phyloP scores from a whole-genome alignment of 1,139 yeast species.

The Zygoascus meyerae region DNA sequence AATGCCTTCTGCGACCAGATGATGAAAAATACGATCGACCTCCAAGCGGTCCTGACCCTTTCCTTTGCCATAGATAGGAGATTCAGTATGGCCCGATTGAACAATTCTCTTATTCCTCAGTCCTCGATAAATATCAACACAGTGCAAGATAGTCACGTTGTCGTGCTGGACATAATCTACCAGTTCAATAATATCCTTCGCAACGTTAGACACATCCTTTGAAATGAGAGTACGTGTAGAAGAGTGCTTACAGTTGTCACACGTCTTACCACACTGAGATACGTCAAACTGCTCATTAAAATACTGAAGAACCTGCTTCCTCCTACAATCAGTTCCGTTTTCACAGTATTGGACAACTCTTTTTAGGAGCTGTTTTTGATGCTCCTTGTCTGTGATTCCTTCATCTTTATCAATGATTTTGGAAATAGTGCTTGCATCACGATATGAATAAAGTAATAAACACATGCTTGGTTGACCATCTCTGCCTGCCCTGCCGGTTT shows the following conservation, averaged over 20 bases:
- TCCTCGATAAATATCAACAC: conserved; percentile 82
- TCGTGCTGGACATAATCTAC: conserved; percentile 52
- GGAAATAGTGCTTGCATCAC: conserved; percentile 45
- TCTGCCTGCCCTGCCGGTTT: conserved; percentile 93
- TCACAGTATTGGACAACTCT: conserved; percentile 92
- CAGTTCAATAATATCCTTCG: conserved; percentile 54
- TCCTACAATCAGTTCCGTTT: conserved; percentile 81
- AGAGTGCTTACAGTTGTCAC: conserved; percentile 77
- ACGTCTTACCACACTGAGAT: conserved; percentile 57
- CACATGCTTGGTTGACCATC: conserved; percentile 79
- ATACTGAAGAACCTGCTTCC: conserved; percentile 82
- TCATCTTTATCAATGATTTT: conserved; percentile 72
- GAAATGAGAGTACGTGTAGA: conserved; percentile 42
- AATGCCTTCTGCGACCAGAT: conserved; percentile 61
- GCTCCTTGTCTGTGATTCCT: conserved; percentile 68
- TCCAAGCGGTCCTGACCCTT: conserved; percentile 56
- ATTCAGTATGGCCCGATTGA: conserved; percentile 54
- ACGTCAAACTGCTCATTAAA: conserved; percentile 80
- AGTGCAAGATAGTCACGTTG: conserved; percentile 69
- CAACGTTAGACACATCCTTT: conserved; percentile 64
- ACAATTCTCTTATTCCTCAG: conserved; percentile 57
- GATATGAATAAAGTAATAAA: conserved; percentile 53
- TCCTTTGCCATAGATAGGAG: conserved; percentile 67
- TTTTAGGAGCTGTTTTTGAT: conserved; percentile 68
- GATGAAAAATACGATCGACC: conserved; percentile 76